Conservation (phyloP, 345 rosid species). For the Noccaea caerulescens region DNA sequence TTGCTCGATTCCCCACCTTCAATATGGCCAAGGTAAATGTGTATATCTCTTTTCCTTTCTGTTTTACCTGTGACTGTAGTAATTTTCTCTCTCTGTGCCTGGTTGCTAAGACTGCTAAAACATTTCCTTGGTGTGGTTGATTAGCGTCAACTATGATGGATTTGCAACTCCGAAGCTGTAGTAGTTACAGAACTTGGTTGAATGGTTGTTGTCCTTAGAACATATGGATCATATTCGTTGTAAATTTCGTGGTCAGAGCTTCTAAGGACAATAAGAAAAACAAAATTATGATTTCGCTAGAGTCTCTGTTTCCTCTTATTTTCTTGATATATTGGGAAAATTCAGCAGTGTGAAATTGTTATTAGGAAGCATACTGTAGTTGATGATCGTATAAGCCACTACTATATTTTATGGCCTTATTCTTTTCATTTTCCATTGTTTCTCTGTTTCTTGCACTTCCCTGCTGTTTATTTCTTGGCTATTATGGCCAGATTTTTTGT, state of each 20-base stretch:
- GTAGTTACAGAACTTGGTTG: constrained; percentile 8
- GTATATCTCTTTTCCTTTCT: constrained; percentile 20
- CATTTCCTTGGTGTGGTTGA: not conserved
- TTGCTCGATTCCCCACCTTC: constrained; percentile 91
- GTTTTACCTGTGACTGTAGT: not conserved
- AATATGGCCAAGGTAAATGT: constrained; percentile 87
- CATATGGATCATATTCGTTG: not conserved
- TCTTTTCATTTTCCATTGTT: not conserved
- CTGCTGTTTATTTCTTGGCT: constrained; percentile 45
- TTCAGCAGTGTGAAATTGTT: not conserved
- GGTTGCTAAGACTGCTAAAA: constrained; percentile 42
- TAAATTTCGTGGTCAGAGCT: constrained; percentile 11
- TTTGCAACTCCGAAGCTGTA: constrained; percentile 2
- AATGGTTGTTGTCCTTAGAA: not conserved
- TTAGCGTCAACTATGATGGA: constrained; percentile 7
- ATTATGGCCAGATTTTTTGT: not conserved
- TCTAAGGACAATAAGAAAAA: not conserved
- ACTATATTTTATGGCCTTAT: not conserved
- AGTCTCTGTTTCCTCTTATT: not conserved
- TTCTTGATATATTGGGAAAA: not conserved
- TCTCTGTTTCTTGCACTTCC: constrained; percentile 2
- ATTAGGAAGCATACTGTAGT: not conserved
- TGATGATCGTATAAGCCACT: not conserved
- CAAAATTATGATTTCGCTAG: not conserved
- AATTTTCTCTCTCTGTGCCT: not conserved